phyloP scores from a whole-genome alignment of 2,329 filamentous ascomycete species.

The Fusarium fujikuroi region DNA sequence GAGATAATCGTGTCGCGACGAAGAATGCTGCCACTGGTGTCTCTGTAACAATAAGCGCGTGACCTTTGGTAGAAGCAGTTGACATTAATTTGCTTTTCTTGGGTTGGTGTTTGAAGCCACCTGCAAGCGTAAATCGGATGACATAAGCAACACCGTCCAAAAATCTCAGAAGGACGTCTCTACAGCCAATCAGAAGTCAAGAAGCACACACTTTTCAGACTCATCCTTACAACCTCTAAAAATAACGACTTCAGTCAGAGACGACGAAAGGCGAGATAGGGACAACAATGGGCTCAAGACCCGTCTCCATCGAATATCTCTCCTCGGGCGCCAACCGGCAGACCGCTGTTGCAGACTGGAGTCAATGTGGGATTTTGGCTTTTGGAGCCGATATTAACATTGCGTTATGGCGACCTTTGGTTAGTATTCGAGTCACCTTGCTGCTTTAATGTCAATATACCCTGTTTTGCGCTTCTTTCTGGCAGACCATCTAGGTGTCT shows the following conservation, averaged over 20 bases:
- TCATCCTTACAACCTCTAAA: conserved; percentile 38
- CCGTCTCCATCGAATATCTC: conserved; percentile 63
- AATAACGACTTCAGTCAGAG: conserved; percentile 13
- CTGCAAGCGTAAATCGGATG: conserved; percentile 22
- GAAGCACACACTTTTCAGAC: conserved; percentile 50
- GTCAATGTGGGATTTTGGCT: conserved; percentile 76
- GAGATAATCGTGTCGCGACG: neutral
- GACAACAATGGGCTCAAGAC: conserved; percentile 44
- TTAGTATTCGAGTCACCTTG: conserved; percentile 57
- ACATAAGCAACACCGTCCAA: conserved; percentile 38
- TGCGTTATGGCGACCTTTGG: conserved; percentile 85
- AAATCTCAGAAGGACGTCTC: conserved; percentile 33
- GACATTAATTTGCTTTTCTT: conserved; percentile 33
- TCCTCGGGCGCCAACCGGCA: conserved; percentile 91
- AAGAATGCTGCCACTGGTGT: neutral
- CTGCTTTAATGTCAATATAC: conserved; percentile 18
- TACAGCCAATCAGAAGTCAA: conserved; percentile 52
- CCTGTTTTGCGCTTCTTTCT: neutral
- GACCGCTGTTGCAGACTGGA: conserved; percentile 91
- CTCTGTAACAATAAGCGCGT: neutral
- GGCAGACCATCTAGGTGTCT: neutral
- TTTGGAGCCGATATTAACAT: conserved; percentile 92
- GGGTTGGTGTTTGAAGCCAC: conserved; percentile 29
- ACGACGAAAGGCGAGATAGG: conserved; percentile 23
- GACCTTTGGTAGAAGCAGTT: neutral